A percentile compares a stretch with the other conserved stretches of the same genome.
Conservation (phyloP, 306 rosid species). For the Medicago truncatula region MtrunA17r5.0-ANR NC_053045.1:35418001-35418500, state of each 20-base stretch:
- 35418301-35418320: not conserved
- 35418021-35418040: not conserved
- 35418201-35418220: slow-evolving; percentile 17
- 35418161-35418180: not conserved
- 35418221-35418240: slow-evolving; percentile 26
- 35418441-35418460: too few relatives aligned
- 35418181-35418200: not conserved
- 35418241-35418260: slow-evolving; percentile 25
- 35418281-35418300: slow-evolving; percentile 15
- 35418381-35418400: not conserved
- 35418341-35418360: slow-evolving; percentile 13
- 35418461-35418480: too few relatives aligned
- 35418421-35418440: too few relatives aligned
- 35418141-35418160: not conserved
- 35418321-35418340: slow-evolving; percentile 10
- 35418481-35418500: too few relatives aligned
- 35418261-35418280: not conserved
- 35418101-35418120: not conserved
- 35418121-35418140: not conserved
- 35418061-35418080: not conserved
- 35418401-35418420: not conserved
- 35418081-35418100: not conserved
- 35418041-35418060: not conserved
- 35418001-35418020: too few relatives aligned
- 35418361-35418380: slow-evolving; percentile 6